Evolutionary conservation across 805 yeast genomes (phyloP), one percentile per base, ranked within the genome.

Genomic region (Candida orba): DNA sequence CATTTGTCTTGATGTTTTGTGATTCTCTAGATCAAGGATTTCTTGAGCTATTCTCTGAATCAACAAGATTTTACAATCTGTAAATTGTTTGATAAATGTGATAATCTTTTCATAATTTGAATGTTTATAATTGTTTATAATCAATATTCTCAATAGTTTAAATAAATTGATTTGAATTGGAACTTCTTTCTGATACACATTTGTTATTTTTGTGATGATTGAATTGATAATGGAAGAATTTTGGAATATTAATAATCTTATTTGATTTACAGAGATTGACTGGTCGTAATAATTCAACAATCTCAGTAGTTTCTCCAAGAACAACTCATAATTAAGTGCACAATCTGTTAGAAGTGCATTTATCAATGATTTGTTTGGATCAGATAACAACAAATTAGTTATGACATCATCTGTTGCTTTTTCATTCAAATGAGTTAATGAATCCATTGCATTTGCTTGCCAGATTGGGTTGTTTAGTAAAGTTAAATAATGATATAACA

Each of bases 401-500:
- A 50, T 5, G 60, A 63, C 42, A 50, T 65, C 49, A 57, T 55
- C 46, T 56, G 64, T 48, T 53, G 62, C 40, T 57, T 54, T 46
- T 50, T 58, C 78, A 70, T 72, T 49, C 53, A 70, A 62, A 1
- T 75, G 56, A 20, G 70, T 73, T 46, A 74, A 58, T 0, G 78
- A 62, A 42, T 73, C 79, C 51, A 73, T 61, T 4, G 76, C 71
- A 57, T 71, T 72, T 18, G 75, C 70, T 49, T 72, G 75, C 79
- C 79, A 74, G 39, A 70, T 67, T 5, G 78, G 75, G 48, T 73
- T 75, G 22, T 67, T 46, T 14, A 74, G 53, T 6, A 73, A 52
- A 23, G 62, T 62, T 39, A 60, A 54, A 45, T 70, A 65, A 13
- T 60, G 54, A 9, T 62, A 47, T 10, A 73, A 51, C 15, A 66